Evolutionary conservation across 208 protist species (phyloP).

Genomic region (Wallacemonas sp.): DNA sequence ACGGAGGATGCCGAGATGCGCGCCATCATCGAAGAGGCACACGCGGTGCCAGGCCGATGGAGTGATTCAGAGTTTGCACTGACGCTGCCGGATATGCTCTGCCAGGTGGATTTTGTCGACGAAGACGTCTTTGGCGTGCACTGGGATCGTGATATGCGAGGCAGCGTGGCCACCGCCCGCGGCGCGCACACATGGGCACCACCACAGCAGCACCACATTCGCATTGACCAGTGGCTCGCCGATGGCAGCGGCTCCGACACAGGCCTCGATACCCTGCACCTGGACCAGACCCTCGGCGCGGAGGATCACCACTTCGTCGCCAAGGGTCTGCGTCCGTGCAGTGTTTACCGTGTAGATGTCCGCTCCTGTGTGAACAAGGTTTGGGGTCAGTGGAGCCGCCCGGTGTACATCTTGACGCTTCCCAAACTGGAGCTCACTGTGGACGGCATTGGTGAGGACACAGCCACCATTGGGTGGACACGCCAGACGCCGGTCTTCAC

Average conservation of each 20-base stretch:
- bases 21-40: constrained; percentile 44
- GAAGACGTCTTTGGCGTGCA: constrained; percentile 83
- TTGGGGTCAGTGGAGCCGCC: constrained; percentile 87
- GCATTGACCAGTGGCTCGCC: constrained; percentile 70
- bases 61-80: constrained; percentile 65
- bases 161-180: constrained; percentile 36
- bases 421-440: constrained; percentile 72
- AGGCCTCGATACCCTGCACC: constrained; percentile 29
- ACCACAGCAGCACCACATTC: constrained; percentile 64
- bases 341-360: constrained; percentile 77
- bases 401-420: constrained; percentile 77
- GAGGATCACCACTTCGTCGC: constrained; percentile 46
- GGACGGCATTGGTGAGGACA: constrained; percentile 79
- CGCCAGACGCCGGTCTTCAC: constrained; percentile 47
- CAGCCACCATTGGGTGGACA: constrained; percentile 68
- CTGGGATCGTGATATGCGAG: constrained; percentile 74
- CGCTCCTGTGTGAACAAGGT: constrained; percentile 79
- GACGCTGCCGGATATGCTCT: constrained; percentile 86
- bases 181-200: constrained; percentile 46
- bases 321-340: constrained; percentile 61
- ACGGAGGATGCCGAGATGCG: constrained; percentile 33
- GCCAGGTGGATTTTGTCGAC: constrained; percentile 52
- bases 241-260: constrained; percentile 47
- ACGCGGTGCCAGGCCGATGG: constrained; percentile 72
- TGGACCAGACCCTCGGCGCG: constrained; percentile 30